Base-by-base conservation (phyloP, 2,329 filamentous ascomycete genomes). In the Claviceps sp. region DNA sequence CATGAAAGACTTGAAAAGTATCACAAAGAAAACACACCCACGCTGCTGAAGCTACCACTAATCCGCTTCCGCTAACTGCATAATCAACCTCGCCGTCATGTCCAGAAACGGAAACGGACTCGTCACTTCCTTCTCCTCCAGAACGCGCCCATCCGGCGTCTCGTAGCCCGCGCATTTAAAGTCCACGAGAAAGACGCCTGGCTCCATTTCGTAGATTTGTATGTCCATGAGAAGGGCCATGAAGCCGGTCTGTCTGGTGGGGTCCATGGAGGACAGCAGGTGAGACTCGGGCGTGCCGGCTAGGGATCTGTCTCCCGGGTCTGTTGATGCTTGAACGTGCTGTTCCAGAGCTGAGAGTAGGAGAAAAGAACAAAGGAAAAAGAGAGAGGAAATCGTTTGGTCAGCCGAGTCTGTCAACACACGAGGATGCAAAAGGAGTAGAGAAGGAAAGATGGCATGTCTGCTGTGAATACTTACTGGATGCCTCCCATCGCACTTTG, bases 81-180 rank as follows among this genome's bases (percentile, higher is more conserved):
- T 89, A 60, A 97, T 95, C 62, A 97, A 74, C 69, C 84, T 84
- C 58, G 88, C 90, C 34, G 91, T 90, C 68, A 96, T 85, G 70
- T 97, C 91, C 62, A 97, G 75, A 71, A 96, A 97, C 4, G 93
- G 91, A 67, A 95, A 97, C 30, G 93, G 89, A 65, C 87, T 94
- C 45, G 89, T 91, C 56, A 95, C 89, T 62, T 95, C 87, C 76
- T 97, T 97, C 70, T 96, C 89, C 61, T 93, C 89, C 49, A 89
- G 72, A 49, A 85, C 72, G 58, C 84, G 81, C 48, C 91, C 84
- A 52, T 93, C 75, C 13, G 73, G 63, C 47, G 78, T 88, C 71
- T 98, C 93, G 69, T 98, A 98, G 20, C 93, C 93, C 14, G 93
- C 90, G 66, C 91, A 97, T 66, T 96, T 97, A 75, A 98, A 98